Evolutionary conservation across 306 rosid genomes (phyloP), one percentile per base, ranked within the genome.

Genomic region (Pyrus pyrifolia): DNA sequence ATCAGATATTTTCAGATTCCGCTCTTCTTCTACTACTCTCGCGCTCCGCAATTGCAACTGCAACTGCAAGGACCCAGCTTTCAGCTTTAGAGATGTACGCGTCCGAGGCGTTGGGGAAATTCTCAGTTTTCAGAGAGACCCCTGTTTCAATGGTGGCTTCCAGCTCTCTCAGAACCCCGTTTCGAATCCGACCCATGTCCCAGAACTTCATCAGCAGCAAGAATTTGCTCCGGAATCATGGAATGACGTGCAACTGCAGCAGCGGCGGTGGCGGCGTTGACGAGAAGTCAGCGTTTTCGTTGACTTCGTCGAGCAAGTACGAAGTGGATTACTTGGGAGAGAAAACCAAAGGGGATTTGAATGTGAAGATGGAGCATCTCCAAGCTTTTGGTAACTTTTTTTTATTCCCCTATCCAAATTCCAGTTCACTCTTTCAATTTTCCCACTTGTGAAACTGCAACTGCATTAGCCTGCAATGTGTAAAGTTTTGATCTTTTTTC

Each of bases 331-430:
- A 95, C 78, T 89, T 95, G 4, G 99, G 99, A 14, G 80, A 95
- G 78, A 95, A 96, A 82, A 95, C 99, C 66, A 92, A 89, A 82
- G 99, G 99, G 49, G 99, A 95, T 82, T 90, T 94, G 88, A 92
- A 94, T 72, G 83, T 94, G 71, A 90, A 92, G 81, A 67, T 82
- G 40, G 97, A 90, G 67, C 95, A 76, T 80, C 90, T 95, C 38
- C 86, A 87, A 18, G 83, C 95, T 74, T 91, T 90, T 71, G 97
- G 96, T 93, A 85, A 80, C 57, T 23, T 52, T 17, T 52, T 17
- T 9, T 46, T 46, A 45, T 11, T 60, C 65, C 68, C 13, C 35
- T 55, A 4, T 49, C 55, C 55, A 49, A 49, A 49, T 49, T 69
- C 60, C 12, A 13, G 1, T 35, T n/a, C 80, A 52, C 71, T 78